Evolutionary conservation across 2,329 filamentous ascomycete genomes (phyloP).

Genomic region (Monilinia fructicola): DNA sequence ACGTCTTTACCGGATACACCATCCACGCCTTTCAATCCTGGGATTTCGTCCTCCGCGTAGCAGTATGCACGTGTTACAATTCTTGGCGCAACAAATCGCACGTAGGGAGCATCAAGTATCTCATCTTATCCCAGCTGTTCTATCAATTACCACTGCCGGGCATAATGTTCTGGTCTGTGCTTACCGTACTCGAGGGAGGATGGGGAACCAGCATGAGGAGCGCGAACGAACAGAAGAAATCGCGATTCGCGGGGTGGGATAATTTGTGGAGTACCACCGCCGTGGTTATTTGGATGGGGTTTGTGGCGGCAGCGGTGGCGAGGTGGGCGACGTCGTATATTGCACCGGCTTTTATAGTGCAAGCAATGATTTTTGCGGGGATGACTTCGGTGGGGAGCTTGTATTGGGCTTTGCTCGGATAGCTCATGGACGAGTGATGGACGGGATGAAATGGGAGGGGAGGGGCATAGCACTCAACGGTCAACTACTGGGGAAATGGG

Average conservation of each 20-base stretch:
- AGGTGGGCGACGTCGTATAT: slow-evolving; percentile 18
- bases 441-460: not conserved
- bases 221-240: slow-evolving; percentile 35
- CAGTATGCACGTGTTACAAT: slow-evolving; percentile 40
- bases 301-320: slow-evolving; percentile 26
- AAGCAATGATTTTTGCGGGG: slow-evolving; percentile 24
- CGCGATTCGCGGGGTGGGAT: slow-evolving; percentile 22
- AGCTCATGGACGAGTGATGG: not conserved
- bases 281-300: slow-evolving; percentile 28
- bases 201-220: slow-evolving; percentile 43
- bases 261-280: slow-evolving; percentile 28
- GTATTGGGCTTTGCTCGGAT: slow-evolving; percentile 23
- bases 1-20: slow-evolving; percentile 38
- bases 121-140: slow-evolving; percentile 32
- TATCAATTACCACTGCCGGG: slow-evolving; percentile 42
- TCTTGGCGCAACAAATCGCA: slow-evolving; percentile 38
- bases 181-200: slow-evolving; percentile 41
- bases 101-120: slow-evolving; percentile 33
- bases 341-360: slow-evolving; percentile 23
- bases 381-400: slow-evolving; percentile 21
- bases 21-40: slow-evolving; percentile 37
- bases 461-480: not conserved
- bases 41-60: slow-evolving; percentile 38
- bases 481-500: too few relatives aligned
- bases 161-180: slow-evolving; percentile 42